phyloP scores from a whole-genome alignment of 768 basidiomycete genomes.

The Paxillus ammoniavirescens region DNA sequence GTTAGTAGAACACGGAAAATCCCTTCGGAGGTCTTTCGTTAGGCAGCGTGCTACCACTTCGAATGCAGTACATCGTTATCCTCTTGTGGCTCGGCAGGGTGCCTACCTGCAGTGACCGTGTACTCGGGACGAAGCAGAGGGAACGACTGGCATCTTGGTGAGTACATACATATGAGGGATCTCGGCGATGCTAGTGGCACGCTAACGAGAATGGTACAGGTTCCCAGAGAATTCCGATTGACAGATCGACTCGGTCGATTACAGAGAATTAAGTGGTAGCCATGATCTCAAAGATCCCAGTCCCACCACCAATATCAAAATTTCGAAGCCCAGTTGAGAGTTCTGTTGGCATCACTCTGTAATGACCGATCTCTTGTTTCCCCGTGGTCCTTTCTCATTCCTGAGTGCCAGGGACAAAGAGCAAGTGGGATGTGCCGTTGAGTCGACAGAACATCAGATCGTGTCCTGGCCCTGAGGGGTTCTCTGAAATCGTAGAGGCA shows the following conservation, averaged over 20 bases:
- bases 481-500: not conserved
- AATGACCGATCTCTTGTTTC: not conserved
- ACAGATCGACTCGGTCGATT: too few relatives aligned
- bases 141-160: constrained; percentile 18
- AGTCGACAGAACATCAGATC: constrained; percentile 23
- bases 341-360: not conserved
- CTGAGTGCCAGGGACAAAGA: constrained; percentile 7
- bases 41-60: too few relatives aligned
- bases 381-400: not conserved
- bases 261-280: too few relatives aligned
- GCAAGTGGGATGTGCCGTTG: constrained; percentile 12
- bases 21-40: too few relatives aligned
- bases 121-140: constrained; percentile 13
- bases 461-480: not conserved
- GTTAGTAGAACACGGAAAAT: too few relatives aligned
- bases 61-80: too few relatives aligned
- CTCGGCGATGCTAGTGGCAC: constrained; percentile 15
- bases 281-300: constrained; percentile 19
- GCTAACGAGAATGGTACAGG: too few relatives aligned
- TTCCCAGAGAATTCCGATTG: too few relatives aligned
- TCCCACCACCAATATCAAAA: not conserved
- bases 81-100: too few relatives aligned
- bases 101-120: too few relatives aligned
- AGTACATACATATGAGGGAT: constrained; percentile 11
- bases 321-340: not conserved